Evolutionary conservation across 306 rosid species (phyloP).

Genomic region (Luffa acutangula): DNA sequence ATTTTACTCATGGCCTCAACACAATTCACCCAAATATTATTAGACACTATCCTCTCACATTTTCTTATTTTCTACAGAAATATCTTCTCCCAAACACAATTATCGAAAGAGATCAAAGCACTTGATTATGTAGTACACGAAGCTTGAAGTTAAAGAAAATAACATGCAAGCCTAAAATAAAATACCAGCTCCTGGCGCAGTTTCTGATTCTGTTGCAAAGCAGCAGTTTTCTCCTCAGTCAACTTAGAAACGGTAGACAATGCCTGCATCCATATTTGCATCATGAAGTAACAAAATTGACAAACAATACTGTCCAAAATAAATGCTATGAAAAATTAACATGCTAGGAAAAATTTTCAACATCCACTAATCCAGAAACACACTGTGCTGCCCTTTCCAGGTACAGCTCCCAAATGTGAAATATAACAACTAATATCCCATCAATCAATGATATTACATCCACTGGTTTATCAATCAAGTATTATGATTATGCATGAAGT

Average conservation of each 20-base stretch:
- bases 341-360: background rate
- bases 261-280: constrained; percentile 21
- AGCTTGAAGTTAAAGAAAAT: background rate
- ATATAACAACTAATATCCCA: background rate
- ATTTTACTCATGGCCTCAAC: background rate
- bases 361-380: background rate
- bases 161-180: background rate
- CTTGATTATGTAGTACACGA: background rate
- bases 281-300: background rate
- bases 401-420: background rate
- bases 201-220: constrained; percentile 31
- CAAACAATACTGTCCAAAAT: background rate
- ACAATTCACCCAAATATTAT: background rate
- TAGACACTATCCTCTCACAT: background rate
- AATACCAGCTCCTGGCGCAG: constrained; percentile 35
- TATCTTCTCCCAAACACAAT: background rate
- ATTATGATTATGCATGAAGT: background rate
- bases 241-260: constrained; percentile 29
- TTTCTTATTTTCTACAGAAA: background rate
- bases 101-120: background rate
- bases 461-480: background rate
- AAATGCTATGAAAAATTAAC: background rate
- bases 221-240: constrained; percentile 31
- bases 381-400: background rate
- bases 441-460: background rate